Evolutionary conservation across 495 filamentous ascomycete genomes (phyloP).

Genomic region (Pseudoneurospora amorphoporcata): DNA sequence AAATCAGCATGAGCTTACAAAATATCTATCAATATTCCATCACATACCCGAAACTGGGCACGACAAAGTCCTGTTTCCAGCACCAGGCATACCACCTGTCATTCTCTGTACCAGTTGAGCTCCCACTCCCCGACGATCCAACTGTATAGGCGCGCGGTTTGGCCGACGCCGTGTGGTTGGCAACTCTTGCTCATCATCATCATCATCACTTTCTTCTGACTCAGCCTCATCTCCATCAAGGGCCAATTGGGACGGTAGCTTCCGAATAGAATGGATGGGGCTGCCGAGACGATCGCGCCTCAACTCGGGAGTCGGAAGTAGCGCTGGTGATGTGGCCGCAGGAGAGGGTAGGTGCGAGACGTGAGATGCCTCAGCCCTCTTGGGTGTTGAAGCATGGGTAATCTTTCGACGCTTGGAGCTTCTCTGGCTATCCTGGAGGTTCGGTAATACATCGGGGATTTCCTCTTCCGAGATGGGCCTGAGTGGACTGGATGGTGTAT

Average conservation of each 20-base stretch:
- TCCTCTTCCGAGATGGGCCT: slow-evolving; percentile 26
- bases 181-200: slow-evolving; percentile 9
- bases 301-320: slow-evolving; percentile 16
- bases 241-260: background rate
- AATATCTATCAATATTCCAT: background rate
- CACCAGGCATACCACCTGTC: slow-evolving; percentile 26
- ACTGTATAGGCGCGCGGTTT: slow-evolving; percentile 16
- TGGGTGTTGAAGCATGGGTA: slow-evolving; percentile 16
- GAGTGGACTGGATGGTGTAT: slow-evolving; percentile 37
- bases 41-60: slow-evolving; percentile 26
- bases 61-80: slow-evolving; percentile 21
- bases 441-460: slow-evolving; percentile 16
- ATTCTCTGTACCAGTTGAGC: slow-evolving; percentile 34
- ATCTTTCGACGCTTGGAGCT: slow-evolving; percentile 31
- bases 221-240: background rate
- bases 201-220: background rate
- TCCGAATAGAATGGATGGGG: slow-evolving; percentile 24
- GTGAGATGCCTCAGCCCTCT: background rate
- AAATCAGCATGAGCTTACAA: background rate
- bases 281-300: slow-evolving; percentile 20
- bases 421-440: slow-evolving; percentile 10
- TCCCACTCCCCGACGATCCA: slow-evolving; percentile 28
- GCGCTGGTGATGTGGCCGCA: slow-evolving; percentile 15
- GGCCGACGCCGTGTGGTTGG: slow-evolving; percentile 2
- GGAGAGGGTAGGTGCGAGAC: slow-evolving; percentile 17